Base-by-base conservation (phyloP, 371 early-diverging fungal genomes). In the Saksenaea oblongispora region DNA sequence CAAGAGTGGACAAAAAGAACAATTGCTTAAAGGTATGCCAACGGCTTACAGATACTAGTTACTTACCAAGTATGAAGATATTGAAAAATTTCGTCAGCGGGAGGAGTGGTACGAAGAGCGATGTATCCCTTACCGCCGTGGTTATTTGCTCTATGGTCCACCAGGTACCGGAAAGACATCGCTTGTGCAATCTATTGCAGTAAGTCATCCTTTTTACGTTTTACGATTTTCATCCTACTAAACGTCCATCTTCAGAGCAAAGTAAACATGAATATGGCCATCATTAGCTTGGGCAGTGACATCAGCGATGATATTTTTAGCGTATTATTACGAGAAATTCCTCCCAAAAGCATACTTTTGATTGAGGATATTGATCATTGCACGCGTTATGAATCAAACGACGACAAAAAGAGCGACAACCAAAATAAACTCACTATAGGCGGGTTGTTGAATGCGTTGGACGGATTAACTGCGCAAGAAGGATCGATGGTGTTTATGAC, bases 401-500 rank as follows among this genome's bases (percentile, higher is more conserved):
- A 42, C 14, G 24, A 24, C 27, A 36, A 44, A 1, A 41, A 55
- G 13, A 57, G 62, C 13, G 67, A 68, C 8, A 63, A 61, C 17
- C 44, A 27, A 0, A 51, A 39, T 57, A 85, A 79, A 53, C 86
- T 97, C 13, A 95, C 98, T 0, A 93, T 97, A 74, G 83, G 89
- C 51, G 97, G 97, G 1, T 84, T 98, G 14, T 84, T 98, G 34
- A 97, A 97, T 74, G 97, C 96, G 0, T 78, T 98, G 36, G 98
- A 98, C 73, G 98, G 98, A 18, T 95, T 97, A 34, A 88, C 90
- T 5, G 90, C 93, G 17, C 86, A 92, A 60, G 95, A 96, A 69
- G 97, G 95, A 37, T 83, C 94, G 17, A 83, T 95, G 37, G 84
- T 95, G 7, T 89, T 95, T 69, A 96, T 98, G 95, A 97, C 98